phyloP scores from a whole-genome alignment of 2,329 filamentous ascomycete genomes.

The Cadophora malorum region DNA sequence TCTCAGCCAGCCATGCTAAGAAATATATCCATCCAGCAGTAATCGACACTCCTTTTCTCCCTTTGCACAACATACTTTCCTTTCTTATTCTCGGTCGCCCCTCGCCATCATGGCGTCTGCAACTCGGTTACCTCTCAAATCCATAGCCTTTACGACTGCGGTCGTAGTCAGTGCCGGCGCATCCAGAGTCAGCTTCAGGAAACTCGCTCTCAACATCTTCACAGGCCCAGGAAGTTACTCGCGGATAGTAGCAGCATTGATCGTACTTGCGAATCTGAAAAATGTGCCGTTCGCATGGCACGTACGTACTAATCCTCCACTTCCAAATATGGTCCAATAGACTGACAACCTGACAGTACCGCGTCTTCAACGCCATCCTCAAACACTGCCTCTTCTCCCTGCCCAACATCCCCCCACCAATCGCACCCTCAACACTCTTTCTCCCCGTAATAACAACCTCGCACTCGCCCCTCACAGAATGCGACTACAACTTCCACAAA shows the following conservation, averaged over 20 bases:
- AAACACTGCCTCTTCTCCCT: conserved; percentile 52
- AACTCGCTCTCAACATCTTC: conserved; percentile 34
- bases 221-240: conserved; percentile 45
- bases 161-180: conserved; percentile 34
- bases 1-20: no score
- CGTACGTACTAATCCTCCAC: conserved; percentile 48
- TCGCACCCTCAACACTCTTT: conserved; percentile 57
- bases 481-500: conserved; percentile 77
- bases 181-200: conserved; percentile 37
- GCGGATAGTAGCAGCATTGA: conserved; percentile 44
- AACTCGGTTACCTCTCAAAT: conserved; percentile 41
- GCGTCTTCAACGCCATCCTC: conserved; percentile 55
- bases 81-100: conserved; percentile 11
- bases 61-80: neutral
- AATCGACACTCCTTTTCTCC: conserved; percentile 11
- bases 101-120: conserved; percentile 43
- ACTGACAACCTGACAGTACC: conserved; percentile 45
- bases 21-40: neutral
- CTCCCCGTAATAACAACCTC: conserved; percentile 64
- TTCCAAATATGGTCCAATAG: neutral
- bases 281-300: conserved; percentile 66
- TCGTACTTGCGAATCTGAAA: conserved; percentile 61
- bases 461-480: conserved; percentile 66
- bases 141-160: conserved; percentile 37
- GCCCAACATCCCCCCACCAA: conserved; percentile 45